Base-by-base conservation (phyloP, 805 yeast species). In the Cyberlindnera mycetangii region DNA sequence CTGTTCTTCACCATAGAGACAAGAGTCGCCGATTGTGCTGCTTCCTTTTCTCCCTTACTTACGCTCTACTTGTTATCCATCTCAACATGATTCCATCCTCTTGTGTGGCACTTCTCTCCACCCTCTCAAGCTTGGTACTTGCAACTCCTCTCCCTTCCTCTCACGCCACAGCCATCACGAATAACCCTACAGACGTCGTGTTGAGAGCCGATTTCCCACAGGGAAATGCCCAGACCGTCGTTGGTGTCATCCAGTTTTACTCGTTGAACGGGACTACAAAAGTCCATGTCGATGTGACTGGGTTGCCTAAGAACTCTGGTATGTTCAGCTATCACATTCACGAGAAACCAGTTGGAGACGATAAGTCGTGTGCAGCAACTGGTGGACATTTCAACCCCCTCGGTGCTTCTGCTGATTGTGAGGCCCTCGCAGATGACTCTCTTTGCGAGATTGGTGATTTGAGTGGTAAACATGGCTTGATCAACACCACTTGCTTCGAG, bases 401-500 rank as follows among this genome's bases (percentile, higher is more conserved):
- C 58, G 59, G 67, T 43, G 83, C 87, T 7, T 64, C 75, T 9
- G 62, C 70, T 17, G 70, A 69, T 39, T 82, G 88, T 62, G 81
- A 74, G 42, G 52, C 61, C 21, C 68, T 69, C 45, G 68, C 67
- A 15, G 69, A 74, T 53, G 83, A 83, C 61, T 61, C 81, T 7
- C 67, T 61, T 28, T 84, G 89, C 60, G 81, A 81, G 62, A 77
- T 83, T 33, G 92, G 92, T 46, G 90, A 84, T 58, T 75, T 84
- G 54, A 76, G 86, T 28, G 92, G 92, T 35, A 84, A 83, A 61
- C 89, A 84, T 63, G 92, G 92, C 11, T 74, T 67, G 66, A 80
- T 85, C 56, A 74, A 82, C 58, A 73, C 86, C 17, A 82, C 87
- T 11, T 82, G 88, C 59, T 81, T 77, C 61, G 83, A 81, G 62